Evolutionary conservation across 1,284 basidiomycete genomes (phyloP).

Genomic region (Ustilago crameri): DNA sequence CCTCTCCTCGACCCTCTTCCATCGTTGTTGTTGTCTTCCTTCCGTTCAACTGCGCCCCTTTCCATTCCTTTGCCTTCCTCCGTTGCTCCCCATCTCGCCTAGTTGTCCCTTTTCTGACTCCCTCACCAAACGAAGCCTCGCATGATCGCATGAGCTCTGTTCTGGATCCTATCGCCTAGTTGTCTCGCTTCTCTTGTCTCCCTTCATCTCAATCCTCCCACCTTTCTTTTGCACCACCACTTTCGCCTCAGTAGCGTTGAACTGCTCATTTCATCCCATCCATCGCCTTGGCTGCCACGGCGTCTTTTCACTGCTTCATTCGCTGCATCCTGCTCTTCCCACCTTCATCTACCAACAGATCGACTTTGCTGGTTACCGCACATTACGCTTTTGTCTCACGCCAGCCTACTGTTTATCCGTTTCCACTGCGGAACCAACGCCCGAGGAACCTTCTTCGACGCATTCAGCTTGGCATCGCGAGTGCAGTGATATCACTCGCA

Average conservation of each 20-base stretch:
- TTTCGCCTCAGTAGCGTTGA: neutral
- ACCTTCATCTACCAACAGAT: conserved; percentile 11
- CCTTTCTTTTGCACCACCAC: neutral
- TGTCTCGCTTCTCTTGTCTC: neutral
- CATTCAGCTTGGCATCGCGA: conserved; percentile 2
- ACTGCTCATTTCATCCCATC: neutral
- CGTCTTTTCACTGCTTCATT: neutral
- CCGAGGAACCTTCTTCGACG: conserved; percentile 5
- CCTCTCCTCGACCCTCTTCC: conserved; percentile 16
- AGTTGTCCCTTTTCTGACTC: neutral
- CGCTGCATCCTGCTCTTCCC: conserved; percentile 1
- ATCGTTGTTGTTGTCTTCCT: conserved; percentile 21
- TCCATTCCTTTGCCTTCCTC: neutral
- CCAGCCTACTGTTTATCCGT: conserved; percentile 8
- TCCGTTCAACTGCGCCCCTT: conserved; percentile 31
- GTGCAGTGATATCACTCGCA: too few species aligned
- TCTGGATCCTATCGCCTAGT: neutral
- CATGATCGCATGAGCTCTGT: neutral
- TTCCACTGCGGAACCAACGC: neutral
- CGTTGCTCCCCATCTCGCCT: conserved; percentile 4
- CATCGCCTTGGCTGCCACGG: neutral
- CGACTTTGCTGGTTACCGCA: conserved; percentile 2
- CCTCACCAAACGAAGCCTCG: neutral
- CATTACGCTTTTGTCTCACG: neutral
- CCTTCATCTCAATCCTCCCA: conserved; percentile 4